Conservation (phyloP, 345 rosid species). For the Stellera chamaejasme region DNA sequence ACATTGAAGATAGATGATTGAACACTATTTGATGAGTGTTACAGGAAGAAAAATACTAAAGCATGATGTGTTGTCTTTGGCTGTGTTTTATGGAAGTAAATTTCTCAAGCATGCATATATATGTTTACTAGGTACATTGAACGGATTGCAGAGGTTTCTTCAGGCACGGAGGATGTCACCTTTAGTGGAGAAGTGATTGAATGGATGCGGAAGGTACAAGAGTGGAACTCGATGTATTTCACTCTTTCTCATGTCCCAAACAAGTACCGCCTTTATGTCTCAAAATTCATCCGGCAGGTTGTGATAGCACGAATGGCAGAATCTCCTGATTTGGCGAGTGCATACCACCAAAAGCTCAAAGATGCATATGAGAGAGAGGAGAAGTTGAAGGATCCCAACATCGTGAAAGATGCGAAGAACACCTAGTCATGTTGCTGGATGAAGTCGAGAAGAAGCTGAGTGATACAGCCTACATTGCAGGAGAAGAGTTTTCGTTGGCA, state of each 20-base stretch:
- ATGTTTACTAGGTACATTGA: constrained; percentile 51
- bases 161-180: constrained; percentile 30
- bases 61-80: neutral
- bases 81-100: no score
- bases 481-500: constrained; percentile 82
- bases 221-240: constrained; percentile 71
- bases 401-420: constrained; percentile 45
- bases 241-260: constrained; percentile 60
- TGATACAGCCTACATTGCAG: constrained; percentile 43
- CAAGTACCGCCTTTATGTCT: constrained; percentile 40
- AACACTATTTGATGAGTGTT: neutral
- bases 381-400: constrained; percentile 46
- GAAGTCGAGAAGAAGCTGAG: constrained; percentile 56
- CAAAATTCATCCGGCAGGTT: constrained; percentile 73
- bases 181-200: constrained; percentile 38
- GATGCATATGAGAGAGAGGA: constrained; percentile 68
- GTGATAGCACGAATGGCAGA: constrained; percentile 79
- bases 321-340: constrained; percentile 73
- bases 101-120: neutral
- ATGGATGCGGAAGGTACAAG: constrained; percentile 74
- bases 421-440: constrained; percentile 50
- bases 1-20: no score
- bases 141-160: constrained; percentile 62
- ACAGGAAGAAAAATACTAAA: no score
- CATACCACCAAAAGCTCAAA: constrained; percentile 72